Base-by-base conservation (phyloP, 192 early-diverging fungal genomes). In the Podila minutissima region DNA sequence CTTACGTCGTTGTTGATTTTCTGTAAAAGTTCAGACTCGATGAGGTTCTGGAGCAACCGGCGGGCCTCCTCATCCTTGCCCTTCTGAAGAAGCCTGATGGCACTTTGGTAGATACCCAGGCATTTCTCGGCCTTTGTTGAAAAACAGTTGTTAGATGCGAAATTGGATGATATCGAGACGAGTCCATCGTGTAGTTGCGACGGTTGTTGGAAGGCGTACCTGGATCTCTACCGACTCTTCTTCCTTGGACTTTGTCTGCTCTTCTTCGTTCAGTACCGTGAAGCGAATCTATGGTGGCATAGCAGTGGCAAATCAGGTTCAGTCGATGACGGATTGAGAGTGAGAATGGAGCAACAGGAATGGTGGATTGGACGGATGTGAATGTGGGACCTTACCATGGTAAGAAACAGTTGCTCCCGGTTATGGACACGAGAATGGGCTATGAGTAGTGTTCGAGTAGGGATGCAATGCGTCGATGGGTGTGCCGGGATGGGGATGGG, bases 1-100 rank as follows among this genome's bases (percentile, higher is more conserved):
- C 53, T 38, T 74, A 85, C 77, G 24, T 73, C 66, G 31, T 60
- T 71, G 29, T 77, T 69, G 50, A 83, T 81, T 33, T 77, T 73
- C 48, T 82, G 82, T 60, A 88, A 59, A 9, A 88, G 59, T 48
- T 84, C 81, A 22, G 78, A 76, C 57, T 74, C 74, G 4, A 84
- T 64, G 4, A 88, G 64, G 22, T 75, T 62, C 59, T 88, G 72
- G 50, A 86, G 74, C 53, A 75, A 49, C 61, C 41, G 50, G 13
- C 76, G 66, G 2, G 87, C 85, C 15, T 83, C 72, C 2, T 79
- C 76, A 3, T 71, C 29, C 55, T 75, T 66, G 11, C 83, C 83
- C 33, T 82, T 77, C 53, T 86, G 85, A 22, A 85, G 72, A 26
- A 86, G 38, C 19, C 77, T 53, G n/a, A 88, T 78, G 3, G 87